phyloP scores from a whole-genome alignment of 2,329 filamentous ascomycete species.

The Rasamsonia emersonii region DNA sequence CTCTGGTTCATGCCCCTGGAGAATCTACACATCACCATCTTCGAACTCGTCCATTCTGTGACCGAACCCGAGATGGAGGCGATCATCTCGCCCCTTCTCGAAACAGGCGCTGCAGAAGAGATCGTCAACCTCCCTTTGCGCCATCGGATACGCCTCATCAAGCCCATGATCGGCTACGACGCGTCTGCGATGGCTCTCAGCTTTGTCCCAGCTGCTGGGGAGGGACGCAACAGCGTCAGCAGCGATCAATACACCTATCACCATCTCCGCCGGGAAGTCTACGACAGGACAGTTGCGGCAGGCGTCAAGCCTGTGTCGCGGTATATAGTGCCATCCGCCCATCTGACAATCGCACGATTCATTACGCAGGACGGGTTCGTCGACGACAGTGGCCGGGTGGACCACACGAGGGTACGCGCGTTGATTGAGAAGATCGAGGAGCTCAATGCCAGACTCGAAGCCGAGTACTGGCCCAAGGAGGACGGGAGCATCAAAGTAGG shows the following conservation, averaged over 20 bases:
- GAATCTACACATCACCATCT: constrained; percentile 72
- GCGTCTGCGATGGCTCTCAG: constrained; percentile 76
- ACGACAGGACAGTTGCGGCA: constrained; percentile 49
- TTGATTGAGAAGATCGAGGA: constrained; percentile 65
- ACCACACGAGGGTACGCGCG: constrained; percentile 48
- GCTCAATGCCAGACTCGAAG: constrained; percentile 67
- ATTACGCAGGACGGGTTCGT: constrained; percentile 54
- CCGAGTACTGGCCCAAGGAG: constrained; percentile 57
- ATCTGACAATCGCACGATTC: constrained; percentile 80
- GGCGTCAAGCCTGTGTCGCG: constrained; percentile 66
- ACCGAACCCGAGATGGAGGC: constrained; percentile 59
- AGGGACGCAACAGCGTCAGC: constrained; percentile 33
- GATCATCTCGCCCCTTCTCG: constrained; percentile 51
- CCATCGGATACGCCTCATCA: constrained; percentile 67
- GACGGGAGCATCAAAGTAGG: constrained; percentile 34
- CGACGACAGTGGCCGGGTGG: constrained; percentile 21
- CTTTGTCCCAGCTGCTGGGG: constrained; percentile 70
- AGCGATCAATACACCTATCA: constrained; percentile 76
- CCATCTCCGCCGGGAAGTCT: constrained; percentile 75
- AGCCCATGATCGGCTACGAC: constrained; percentile 76
- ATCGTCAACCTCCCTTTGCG: constrained; percentile 59
- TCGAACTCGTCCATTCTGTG: constrained; percentile 77
- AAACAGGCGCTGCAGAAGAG: constrained; percentile 40
- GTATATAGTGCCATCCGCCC: constrained; percentile 82
- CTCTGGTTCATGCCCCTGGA: constrained; percentile 79